phyloP scores from a whole-genome alignment of 1,284 basidiomycete genomes.

The Anthracocystis panici-leucophaei region DNA sequence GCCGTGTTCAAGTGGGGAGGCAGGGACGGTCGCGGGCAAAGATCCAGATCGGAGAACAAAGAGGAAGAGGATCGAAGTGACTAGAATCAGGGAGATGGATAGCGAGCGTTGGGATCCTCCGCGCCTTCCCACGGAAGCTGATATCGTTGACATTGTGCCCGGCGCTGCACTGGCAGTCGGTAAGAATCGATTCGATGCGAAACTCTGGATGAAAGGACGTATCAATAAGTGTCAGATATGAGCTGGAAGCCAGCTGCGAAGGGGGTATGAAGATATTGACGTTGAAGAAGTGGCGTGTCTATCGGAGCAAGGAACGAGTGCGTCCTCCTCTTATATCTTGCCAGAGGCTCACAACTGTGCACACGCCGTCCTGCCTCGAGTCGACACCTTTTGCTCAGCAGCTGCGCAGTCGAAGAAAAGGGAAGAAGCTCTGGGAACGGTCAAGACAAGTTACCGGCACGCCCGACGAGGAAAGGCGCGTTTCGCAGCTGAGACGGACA shows the following conservation, averaged over 20 bases:
- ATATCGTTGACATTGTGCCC: slow-evolving; percentile 6
- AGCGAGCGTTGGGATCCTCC: not conserved
- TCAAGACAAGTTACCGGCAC: not conserved
- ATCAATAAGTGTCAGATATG: not conserved
- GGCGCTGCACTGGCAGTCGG: not conserved
- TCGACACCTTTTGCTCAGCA: not conserved
- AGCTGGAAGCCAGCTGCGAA: not conserved
- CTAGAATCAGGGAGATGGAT: not conserved
- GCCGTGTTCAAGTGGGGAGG: not conserved
- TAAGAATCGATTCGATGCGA: not conserved
- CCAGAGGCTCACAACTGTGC: not conserved
- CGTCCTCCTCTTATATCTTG: slow-evolving; percentile 5
- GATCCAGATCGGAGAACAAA: not conserved
- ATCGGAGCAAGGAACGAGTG: not conserved
- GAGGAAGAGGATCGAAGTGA: slow-evolving; percentile 6
- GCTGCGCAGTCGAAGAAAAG: not conserved
- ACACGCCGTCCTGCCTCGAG: not conserved
- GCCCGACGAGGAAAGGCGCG: not conserved
- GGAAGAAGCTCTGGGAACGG: not conserved
- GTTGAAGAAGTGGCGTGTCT: too few relatives aligned
- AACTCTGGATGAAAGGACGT: not conserved
- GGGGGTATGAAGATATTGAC: not conserved
- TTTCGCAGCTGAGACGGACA: too few relatives aligned
- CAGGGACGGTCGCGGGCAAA: slow-evolving; percentile 16
- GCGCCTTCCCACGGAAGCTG: not conserved